These are phyloP conservation scores for Neurospora intermedia DNA, from an alignment of 495 filamentous ascomycete genomes.

Conservation along the genomic window DNA sequence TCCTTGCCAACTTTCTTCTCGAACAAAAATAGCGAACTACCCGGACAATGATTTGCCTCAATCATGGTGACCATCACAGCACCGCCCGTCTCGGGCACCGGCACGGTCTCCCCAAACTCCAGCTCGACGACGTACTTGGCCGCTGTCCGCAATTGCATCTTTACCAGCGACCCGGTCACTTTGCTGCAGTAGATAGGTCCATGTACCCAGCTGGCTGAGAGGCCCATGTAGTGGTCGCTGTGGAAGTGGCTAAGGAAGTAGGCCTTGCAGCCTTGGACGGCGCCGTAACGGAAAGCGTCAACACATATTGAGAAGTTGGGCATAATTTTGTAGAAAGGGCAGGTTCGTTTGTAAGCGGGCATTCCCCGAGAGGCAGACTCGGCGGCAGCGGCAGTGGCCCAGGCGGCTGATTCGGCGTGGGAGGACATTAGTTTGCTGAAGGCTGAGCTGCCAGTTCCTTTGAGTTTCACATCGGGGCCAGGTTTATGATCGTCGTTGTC, in stretches of 20 bases:
- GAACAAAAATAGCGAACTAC: constrained; percentile 87
- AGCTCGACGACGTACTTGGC: constrained; percentile 76
- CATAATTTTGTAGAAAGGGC: constrained; percentile 97
- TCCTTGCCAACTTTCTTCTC: constrained; percentile 56
- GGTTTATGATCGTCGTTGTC: constrained; percentile 3
- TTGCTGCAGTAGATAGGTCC: constrained; percentile 94
- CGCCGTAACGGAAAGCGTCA: constrained; percentile 92
- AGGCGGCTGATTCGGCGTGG: constrained; percentile 82
- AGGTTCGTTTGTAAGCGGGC: constrained; percentile 77
- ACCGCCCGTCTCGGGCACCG: constrained; percentile 69
- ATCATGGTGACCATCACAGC: constrained; percentile 79
- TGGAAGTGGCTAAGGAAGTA: constrained; percentile 99
- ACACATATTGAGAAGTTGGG: constrained; percentile 86
- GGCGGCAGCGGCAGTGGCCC: constrained; percentile 74
- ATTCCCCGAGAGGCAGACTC: constrained; percentile 75
- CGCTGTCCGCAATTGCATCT: constrained; percentile 74
- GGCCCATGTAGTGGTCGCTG: constrained; percentile 90
- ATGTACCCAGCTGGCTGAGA: constrained; percentile 80
- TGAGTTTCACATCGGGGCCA: background rate
- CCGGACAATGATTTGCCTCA: constrained; percentile 94
- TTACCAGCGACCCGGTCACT: constrained; percentile 82
- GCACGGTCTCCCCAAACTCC: constrained; percentile 71
- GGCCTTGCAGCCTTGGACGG: constrained; percentile 80
- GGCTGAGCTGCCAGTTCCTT: constrained; percentile 41
- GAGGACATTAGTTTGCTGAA: constrained; percentile 88